phyloP scores from a whole-genome alignment of 2,329 filamentous ascomycete species.

The Chaetomiaceae sp. region DNA sequence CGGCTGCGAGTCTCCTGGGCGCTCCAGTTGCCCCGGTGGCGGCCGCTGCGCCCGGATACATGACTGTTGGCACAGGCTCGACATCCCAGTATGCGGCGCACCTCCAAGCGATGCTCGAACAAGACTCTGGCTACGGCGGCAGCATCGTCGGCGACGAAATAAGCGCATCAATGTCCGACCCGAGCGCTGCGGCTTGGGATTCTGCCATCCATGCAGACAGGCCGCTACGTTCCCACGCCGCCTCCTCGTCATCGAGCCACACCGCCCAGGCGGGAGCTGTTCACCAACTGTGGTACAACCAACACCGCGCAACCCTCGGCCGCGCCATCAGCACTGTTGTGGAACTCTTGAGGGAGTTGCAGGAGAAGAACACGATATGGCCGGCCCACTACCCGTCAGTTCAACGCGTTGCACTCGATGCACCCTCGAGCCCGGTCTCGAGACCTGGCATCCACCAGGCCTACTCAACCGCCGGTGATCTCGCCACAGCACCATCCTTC shows the following conservation, averaged over 20 bases:
- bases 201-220: slow-evolving; percentile 44
- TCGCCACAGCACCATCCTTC: slow-evolving; percentile 34
- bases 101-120: slow-evolving; percentile 75
- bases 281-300: slow-evolving; percentile 91
- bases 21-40: slow-evolving; percentile 11
- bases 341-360: slow-evolving; percentile 75
- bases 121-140: slow-evolving; percentile 88
- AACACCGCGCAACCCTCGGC: slow-evolving; percentile 80
- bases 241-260: slow-evolving; percentile 28
- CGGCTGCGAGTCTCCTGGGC: slow-evolving; percentile 22
- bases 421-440: slow-evolving; percentile 44
- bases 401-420: slow-evolving; percentile 51
- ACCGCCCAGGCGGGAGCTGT: slow-evolving; percentile 70
- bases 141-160: slow-evolving; percentile 64
- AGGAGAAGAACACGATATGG: slow-evolving; percentile 87
- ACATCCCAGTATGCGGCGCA: slow-evolving; percentile 76
- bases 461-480: slow-evolving; percentile 54
- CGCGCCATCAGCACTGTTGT: slow-evolving; percentile 84
- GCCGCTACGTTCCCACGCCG: slow-evolving; percentile 40
- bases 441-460: slow-evolving; percentile 62
- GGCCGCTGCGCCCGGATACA: slow-evolving; percentile 49
- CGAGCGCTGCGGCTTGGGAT: slow-evolving; percentile 39
- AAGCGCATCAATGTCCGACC: slow-evolving; percentile 33
- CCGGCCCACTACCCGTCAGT: slow-evolving; percentile 92
- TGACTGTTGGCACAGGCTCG: slow-evolving; percentile 81